These are phyloP conservation scores for Silene conica DNA, from an alignment of 148 eudicot species.

Conservation along the genomic window DNA sequence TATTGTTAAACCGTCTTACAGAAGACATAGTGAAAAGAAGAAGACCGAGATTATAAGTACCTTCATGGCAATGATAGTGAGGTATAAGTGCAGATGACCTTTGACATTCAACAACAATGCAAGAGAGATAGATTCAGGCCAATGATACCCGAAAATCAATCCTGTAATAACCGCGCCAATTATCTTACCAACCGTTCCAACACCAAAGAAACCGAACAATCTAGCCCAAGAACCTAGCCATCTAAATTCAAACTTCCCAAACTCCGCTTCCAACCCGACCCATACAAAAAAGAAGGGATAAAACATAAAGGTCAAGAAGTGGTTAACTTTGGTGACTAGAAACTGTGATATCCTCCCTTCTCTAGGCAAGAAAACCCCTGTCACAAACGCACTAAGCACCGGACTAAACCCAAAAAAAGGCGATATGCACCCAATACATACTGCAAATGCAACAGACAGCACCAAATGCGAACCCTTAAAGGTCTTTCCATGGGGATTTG, in stretches of 20 bases:
- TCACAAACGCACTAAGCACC: slow-evolving; percentile 75
- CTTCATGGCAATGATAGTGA: slow-evolving; percentile 55
- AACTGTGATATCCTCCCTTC: slow-evolving; percentile 80
- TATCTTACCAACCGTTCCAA: slow-evolving; percentile 62
- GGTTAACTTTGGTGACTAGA: slow-evolving; percentile 57
- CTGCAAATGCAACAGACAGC: slow-evolving; percentile 57
- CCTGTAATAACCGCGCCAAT: slow-evolving; percentile 61
- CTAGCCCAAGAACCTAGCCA: slow-evolving; percentile 39
- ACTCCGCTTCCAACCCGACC: slow-evolving; percentile 63
- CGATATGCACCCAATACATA: slow-evolving; percentile 46
- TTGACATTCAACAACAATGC: slow-evolving; percentile 77
- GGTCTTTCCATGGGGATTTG: slow-evolving; percentile 86
- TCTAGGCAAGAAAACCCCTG: slow-evolving; percentile 73
- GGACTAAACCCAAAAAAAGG: slow-evolving; percentile 45
- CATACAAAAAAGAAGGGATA: slow-evolving; percentile 73
- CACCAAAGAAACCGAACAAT: slow-evolving; percentile 43
- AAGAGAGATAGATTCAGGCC: slow-evolving; percentile 69
- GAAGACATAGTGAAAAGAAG: neutral
- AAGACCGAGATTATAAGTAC: slow-evolving; percentile 20
- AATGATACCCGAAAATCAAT: slow-evolving; percentile 58
- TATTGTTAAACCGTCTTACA: neutral
- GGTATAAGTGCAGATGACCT: slow-evolving; percentile 81
- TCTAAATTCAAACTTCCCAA: slow-evolving; percentile 31
- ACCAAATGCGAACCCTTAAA: slow-evolving; percentile 84
- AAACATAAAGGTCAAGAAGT: slow-evolving; percentile 55